A percentile compares a stretch with the other conserved stretches of the same genome.
These are phyloP conservation scores for Neurospora africana DNA, from an alignment of 495 filamentous ascomycete genomes.

Conservation along the genomic window DNA sequence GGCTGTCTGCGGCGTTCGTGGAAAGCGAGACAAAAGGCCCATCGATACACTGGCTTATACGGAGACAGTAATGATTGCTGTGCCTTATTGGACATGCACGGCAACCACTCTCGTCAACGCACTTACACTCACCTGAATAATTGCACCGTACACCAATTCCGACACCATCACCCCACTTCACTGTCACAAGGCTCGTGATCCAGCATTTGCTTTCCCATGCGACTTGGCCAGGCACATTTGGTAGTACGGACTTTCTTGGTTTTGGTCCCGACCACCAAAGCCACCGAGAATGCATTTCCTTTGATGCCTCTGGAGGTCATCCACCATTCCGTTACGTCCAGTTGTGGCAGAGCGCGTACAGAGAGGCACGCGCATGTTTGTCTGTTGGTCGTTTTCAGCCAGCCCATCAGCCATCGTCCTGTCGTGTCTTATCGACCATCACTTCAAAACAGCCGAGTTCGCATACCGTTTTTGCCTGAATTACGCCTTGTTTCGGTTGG, in stretches of 20 bases:
- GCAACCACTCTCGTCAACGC: background rate
- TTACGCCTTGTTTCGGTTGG: background rate
- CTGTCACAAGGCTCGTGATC: background rate
- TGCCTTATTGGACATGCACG: background rate
- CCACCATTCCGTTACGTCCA: background rate
- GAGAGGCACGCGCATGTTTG: background rate
- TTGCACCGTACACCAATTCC: background rate
- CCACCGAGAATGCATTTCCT: background rate
- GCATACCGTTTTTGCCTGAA: background rate
- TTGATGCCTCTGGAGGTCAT: background rate
- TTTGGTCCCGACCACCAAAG: background rate
- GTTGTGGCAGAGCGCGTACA: background rate
- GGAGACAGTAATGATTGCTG: background rate
- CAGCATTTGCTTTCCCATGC: background rate
- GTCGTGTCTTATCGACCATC: background rate
- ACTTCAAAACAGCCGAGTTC: background rate
- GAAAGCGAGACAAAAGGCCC: background rate
- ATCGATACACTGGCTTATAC: background rate
- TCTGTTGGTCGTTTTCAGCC: background rate
- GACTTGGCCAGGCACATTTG: background rate
- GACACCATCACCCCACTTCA: background rate
- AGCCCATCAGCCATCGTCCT: background rate
- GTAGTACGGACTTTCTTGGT: background rate
- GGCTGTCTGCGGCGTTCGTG: background rate
- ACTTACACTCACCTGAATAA: too few relatives aligned